Evolutionary conservation across 2,329 filamentous ascomycete genomes (phyloP), one percentile per base, ranked within the genome.

Genomic region (Grosmannia penicillata): DNA sequence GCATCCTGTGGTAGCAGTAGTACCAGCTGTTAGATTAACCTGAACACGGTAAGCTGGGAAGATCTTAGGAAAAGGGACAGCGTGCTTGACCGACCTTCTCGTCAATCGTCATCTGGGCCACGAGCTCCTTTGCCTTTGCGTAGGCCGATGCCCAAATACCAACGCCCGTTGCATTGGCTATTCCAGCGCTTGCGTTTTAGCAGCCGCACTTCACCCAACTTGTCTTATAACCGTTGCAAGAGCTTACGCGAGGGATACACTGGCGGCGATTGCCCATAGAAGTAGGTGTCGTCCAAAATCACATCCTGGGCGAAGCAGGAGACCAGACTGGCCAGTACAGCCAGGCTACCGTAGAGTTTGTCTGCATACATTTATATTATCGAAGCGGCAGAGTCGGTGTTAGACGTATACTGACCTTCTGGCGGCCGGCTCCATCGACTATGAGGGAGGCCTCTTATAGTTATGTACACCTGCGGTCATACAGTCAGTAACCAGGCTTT

Each of bases 81-180:
- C 21, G n/a, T n/a, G n/a, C n/a, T n/a, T n/a, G 17, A 15, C 27
- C 19, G 47, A 63, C 75, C 59, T 89, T 91, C 56, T 93, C 83
- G 15, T 75, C 65, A 34, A 87, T 59, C 1, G 81, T 87, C 61
- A 91, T 67, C 49, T 78, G 67, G 13, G 65, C 68, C 11, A 93
- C 82, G 47, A 91, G 74, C 2, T 65, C 65, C 41, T 67, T 65
- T 0, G 84, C 83, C 51, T 78, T 82, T 17, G 60, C 55, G 48
- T 81, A 78, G 6, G 82, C 75, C 14, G 68, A 63, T 4, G 64
- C 64, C 84, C 84, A 91, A 29, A 72, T 61, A 9, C 75, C 79
- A 6, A 66, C 58, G n/a, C 78, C 79, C 47, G 55, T 65, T 62
- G 75, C 57, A 21, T 58, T 49, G 19, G 65, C 65, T 68, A 33